Evolutionary conservation across 176 grass and related monocot genomes (phyloP).

Genomic region (Cenchrus americanus): DNA sequence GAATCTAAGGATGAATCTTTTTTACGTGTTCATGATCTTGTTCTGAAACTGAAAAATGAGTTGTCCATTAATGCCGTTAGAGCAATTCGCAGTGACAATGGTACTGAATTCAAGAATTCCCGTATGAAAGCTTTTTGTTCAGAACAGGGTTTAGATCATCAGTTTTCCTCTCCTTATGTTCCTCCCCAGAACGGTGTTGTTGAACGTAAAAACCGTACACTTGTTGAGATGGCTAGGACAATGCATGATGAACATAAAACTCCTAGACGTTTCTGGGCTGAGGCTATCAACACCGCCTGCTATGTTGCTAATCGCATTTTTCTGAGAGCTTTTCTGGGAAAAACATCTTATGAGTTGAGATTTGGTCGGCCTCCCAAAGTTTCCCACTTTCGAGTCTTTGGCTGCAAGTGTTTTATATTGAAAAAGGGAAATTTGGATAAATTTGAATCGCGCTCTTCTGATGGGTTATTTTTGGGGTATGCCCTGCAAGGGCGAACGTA

Average conservation of each 20-base stretch:
- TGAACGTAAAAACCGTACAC: not conserved
- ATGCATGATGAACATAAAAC: not conserved
- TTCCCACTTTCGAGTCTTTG: not conserved
- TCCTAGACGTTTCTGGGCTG: constrained; percentile 10
- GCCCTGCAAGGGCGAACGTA: not conserved
- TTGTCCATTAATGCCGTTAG: not conserved
- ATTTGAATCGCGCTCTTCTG: not conserved
- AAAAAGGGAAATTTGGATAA: not conserved
- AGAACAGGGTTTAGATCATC: not conserved
- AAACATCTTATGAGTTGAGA: constrained; percentile 1
- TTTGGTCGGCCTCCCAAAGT: not conserved
- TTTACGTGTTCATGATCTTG: not conserved
- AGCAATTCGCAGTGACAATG: constrained; percentile 18
- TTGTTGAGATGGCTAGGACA: constrained; percentile 16
- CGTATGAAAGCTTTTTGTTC: not conserved
- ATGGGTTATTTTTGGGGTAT: constrained; percentile 2
- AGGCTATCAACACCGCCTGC: constrained; percentile 7
- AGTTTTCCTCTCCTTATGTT: not conserved
- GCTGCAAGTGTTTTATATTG: not conserved
- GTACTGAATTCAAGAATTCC: not conserved
- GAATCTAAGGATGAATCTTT: constrained; percentile 1
- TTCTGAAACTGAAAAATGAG: not conserved
- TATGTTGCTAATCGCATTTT: constrained; percentile 6
- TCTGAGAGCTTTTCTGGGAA: not conserved
- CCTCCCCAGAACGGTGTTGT: constrained; percentile 5